Conservation (phyloP, 805 yeast species). For the Tetrapisispora nanseiensis region DNA sequence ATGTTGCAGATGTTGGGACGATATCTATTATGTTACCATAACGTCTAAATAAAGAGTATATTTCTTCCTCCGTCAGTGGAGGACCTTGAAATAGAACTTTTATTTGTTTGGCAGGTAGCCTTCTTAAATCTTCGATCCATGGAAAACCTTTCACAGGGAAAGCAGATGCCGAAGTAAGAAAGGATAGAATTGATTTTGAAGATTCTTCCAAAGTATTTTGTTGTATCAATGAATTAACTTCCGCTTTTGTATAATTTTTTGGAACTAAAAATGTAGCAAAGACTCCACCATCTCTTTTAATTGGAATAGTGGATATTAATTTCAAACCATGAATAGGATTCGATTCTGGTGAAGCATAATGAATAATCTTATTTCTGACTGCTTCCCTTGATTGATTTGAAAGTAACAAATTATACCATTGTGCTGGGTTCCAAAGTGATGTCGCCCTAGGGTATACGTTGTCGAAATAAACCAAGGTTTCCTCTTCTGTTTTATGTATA, state of each 20-base stretch:
- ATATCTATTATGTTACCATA: conserved; percentile 81
- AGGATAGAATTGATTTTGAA: conserved; percentile 30
- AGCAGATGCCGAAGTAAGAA: conserved; percentile 42
- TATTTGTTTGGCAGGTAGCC: conserved; percentile 58
- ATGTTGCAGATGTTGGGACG: conserved; percentile 38
- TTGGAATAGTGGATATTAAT: conserved; percentile 54
- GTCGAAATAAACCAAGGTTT: conserved; percentile 48
- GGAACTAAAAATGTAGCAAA: conserved; percentile 72
- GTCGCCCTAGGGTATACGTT: conserved; percentile 41
- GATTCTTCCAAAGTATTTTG: conserved; percentile 36
- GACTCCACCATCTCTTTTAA: conserved; percentile 86
- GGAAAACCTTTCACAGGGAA: conserved; percentile 84
- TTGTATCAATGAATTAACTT: conserved; percentile 44
- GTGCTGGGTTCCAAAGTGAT: conserved; percentile 38
- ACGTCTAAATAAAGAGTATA: conserved; percentile 73
- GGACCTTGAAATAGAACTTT: conserved; percentile 70
- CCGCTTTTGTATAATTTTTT: conserved; percentile 37
- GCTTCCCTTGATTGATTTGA: conserved; percentile 32
- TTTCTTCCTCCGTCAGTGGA: conserved; percentile 62
- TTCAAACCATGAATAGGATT: conserved; percentile 34
- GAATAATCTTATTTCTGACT: conserved; percentile 31
- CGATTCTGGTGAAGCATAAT: conserved; percentile 32
- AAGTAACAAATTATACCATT: conserved; percentile 33
- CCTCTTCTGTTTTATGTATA: conserved; percentile 39
- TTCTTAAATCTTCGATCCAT: conserved; percentile 87